Percentiles rank a stretch among this genome's conserved stretches.
Evolutionary conservation across 1,284 basidiomycete genomes (phyloP).

Genomic region (Rhodotorula sp.): DNA sequence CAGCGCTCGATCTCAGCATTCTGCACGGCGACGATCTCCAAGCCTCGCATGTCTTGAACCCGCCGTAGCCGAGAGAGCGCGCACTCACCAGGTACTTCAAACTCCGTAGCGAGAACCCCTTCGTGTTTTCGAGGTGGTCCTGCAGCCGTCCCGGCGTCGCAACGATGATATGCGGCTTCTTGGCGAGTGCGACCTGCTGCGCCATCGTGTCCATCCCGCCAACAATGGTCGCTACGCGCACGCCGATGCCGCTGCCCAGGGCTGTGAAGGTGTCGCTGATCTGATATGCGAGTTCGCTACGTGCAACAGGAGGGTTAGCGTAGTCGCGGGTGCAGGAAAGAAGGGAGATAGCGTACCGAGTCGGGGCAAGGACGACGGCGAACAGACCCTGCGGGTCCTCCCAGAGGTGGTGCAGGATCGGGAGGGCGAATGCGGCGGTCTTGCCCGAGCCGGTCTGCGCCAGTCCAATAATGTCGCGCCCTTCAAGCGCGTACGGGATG

Average conservation of each 20-base stretch:
- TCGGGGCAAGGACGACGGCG: conserved; percentile 91
- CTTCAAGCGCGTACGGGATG: conserved; percentile 87
- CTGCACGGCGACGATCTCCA: too few species aligned
- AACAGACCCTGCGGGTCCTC: conserved; percentile 90
- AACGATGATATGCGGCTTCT: conserved; percentile 93
- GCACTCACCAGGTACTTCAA: conserved; percentile 82
- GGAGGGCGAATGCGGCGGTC: conserved; percentile 95
- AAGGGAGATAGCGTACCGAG: conserved; percentile 57
- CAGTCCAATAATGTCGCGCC: conserved; percentile 94
- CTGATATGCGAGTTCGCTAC: conserved; percentile 93
- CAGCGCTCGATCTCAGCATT: background rate
- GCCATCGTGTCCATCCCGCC: conserved; percentile 94
- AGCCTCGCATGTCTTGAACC: too few species aligned
- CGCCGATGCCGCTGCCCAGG: conserved; percentile 90
- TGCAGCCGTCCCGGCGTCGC: conserved; percentile 94
- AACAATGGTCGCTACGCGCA: conserved; percentile 85
- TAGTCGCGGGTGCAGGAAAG: background rate
- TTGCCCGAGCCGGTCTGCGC: conserved; percentile 98
- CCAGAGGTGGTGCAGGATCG: conserved; percentile 95
- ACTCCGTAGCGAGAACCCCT: conserved; percentile 87
- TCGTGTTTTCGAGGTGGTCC: conserved; percentile 97
- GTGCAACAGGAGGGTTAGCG: background rate
- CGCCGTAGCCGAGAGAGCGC: background rate
- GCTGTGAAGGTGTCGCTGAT: conserved; percentile 95
- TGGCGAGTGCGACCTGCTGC: conserved; percentile 90